Evolutionary conservation across 192 early-diverging fungal species (phyloP).

Genomic region (Podochytrium sp.): DNA sequence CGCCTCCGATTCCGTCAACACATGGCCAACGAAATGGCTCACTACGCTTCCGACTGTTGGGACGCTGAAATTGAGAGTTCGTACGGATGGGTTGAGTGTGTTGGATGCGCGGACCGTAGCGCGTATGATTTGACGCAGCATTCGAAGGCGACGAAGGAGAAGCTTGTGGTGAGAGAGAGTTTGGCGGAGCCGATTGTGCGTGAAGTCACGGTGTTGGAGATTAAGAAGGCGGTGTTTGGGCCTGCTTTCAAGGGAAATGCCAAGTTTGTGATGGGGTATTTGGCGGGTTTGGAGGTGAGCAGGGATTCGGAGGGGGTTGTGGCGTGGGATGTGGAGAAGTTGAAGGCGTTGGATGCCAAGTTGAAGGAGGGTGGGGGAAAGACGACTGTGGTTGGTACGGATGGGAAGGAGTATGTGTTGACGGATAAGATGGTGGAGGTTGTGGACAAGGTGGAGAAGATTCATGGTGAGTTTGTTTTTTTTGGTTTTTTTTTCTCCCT

Average conservation of each 20-base stretch:
- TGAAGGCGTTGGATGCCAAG: constrained; percentile 59
- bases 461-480: constrained; percentile 45
- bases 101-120: constrained; percentile 98
- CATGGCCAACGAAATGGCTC: constrained; percentile 99
- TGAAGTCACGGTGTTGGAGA: constrained; percentile 79
- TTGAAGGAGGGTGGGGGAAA: constrained; percentile 48
- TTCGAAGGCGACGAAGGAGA: constrained; percentile 84
- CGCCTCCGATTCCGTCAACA: constrained; percentile 97
- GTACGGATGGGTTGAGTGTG: constrained; percentile 99
- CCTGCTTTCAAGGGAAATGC: constrained; percentile 91
- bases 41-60: constrained; percentile 95
- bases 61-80: constrained; percentile 96
- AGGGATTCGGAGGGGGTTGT: background rate
- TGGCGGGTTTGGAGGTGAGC: constrained; percentile 57
- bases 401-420: constrained; percentile 68
- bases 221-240: constrained; percentile 91
- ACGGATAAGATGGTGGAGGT: constrained; percentile 58
- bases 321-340: constrained; percentile 50
- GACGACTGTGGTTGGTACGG: constrained; percentile 56
- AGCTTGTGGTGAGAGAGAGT: constrained; percentile 89
- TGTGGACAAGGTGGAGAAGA: constrained; percentile 49
- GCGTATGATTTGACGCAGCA: constrained; percentile 97
- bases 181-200: constrained; percentile 80
- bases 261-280: constrained; percentile 81
- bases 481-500: background rate